Base-by-base conservation (phyloP, 305 asterid species). In the Fraxinus ornus region DNA sequence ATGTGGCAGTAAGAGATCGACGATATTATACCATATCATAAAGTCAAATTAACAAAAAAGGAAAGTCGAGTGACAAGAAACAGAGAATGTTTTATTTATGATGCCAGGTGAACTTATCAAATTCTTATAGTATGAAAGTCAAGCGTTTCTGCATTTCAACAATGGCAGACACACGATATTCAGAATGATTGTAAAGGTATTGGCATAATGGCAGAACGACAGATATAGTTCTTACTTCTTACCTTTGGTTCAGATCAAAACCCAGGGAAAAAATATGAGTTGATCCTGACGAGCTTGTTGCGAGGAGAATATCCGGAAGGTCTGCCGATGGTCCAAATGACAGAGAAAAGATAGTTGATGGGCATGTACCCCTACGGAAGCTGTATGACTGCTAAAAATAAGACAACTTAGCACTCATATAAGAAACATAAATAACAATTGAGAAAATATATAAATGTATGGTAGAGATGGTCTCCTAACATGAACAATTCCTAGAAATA, bases 241-340 rank as follows among this genome's bases (percentile, higher is more conserved):
- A 94, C 98, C 98, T 92, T 83, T 93, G 97, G 84, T 84, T 89
- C 79, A 83, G 86, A 84, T 89, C 93, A 82, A 85, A 86, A 52
- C 91, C 90, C 84, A 95, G 90, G 84, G 92, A 89, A 82, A 95
- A 95, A 78, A 90, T 84, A 84, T 94, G 99, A 76, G 89, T 90
- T 47, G 99, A 92, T 76, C 99, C 99, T 21, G 98, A 94, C 72
- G 97, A 92, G 91, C 99, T 94, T 82, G 98, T 88, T 74, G 99
- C 99, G 79, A 94, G 92, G 84, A 95, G 97, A 85, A 94, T 85
- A 85, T 93, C 96, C 15, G 98, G 97, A 87, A 88, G 94, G 84
- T 88, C 96, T 78, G 88, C 84, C 33, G 97, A 93, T 49, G 97
- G 98, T 80, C 95, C 91, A 88, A 95, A 94, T 49, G 99, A 91